phyloP scores from a whole-genome alignment of 75 land plant species.

The Azolla pinnata region DNA sequence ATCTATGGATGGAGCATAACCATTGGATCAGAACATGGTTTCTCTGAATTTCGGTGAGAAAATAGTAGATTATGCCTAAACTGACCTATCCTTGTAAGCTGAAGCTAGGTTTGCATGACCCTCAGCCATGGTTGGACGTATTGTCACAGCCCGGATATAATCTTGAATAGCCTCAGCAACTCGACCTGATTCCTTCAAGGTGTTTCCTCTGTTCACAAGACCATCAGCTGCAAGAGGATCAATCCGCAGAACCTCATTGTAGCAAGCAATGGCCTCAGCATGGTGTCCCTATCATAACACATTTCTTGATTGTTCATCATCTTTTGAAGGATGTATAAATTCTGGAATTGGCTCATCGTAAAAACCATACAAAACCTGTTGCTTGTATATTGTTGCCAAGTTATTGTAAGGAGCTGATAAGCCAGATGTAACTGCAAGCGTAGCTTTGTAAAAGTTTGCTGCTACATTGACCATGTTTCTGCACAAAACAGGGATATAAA shows the following conservation, averaged over 20 bases:
- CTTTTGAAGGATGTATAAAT: background rate
- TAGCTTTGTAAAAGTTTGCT: constrained; percentile 85
- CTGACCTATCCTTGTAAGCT: constrained; percentile 94
- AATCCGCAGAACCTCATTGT: constrained; percentile 92
- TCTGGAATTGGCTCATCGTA: background rate
- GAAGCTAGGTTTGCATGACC: constrained; percentile 99
- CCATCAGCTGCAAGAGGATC: constrained; percentile 98
- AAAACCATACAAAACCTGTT: constrained; percentile 60
- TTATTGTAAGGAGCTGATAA: constrained; percentile 96
- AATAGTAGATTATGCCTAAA: too few relatives aligned
- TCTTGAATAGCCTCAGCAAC: constrained; percentile 99
- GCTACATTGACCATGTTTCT: constrained; percentile 87
- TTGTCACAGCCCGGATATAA: constrained; percentile 69
- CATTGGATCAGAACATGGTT: too few relatives aligned
- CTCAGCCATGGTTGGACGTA: constrained; percentile 95
- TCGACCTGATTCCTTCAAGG: constrained; percentile 89
- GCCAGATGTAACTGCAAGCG: constrained; percentile 80
- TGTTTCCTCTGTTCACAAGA: constrained; percentile 91
- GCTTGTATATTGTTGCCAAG: constrained; percentile 93
- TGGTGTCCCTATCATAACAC: constrained; percentile 97
- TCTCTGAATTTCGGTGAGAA: too few relatives aligned
- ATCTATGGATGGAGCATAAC: too few relatives aligned
- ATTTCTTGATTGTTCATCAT: too few relatives aligned
- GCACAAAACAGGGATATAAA: too few relatives aligned
- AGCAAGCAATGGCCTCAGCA: constrained; percentile 93